Conservation (phyloP, 2,329 filamentous ascomycete species). For the Colletotrichum sp. region DNA sequence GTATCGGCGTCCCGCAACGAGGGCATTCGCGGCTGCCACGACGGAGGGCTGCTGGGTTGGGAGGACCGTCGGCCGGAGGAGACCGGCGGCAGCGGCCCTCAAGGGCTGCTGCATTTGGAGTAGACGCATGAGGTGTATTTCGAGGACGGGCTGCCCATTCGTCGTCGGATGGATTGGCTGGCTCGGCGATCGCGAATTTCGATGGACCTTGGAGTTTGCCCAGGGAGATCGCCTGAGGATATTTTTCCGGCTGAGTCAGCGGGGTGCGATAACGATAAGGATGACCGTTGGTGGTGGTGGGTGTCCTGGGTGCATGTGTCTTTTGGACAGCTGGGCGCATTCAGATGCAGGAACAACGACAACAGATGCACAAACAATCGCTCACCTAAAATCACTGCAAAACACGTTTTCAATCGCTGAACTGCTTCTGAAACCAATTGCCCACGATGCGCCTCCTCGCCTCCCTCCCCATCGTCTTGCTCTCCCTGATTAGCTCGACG, state of each 20-base stretch:
- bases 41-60: slow-evolving; percentile 12
- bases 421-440: slow-evolving; percentile 20
- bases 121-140: slow-evolving; percentile 46
- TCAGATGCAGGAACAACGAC: not conserved
- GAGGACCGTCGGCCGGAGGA: slow-evolving; percentile 24
- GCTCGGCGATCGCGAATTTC: slow-evolving; percentile 7
- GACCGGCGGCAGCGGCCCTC: slow-evolving; percentile 40
- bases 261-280: slow-evolving; percentile 18
- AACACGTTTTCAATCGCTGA: not conserved
- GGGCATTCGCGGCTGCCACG: slow-evolving; percentile 37
- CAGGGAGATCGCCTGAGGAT: slow-evolving; percentile 16
- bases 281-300: not conserved
- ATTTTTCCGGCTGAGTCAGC: slow-evolving; percentile 23
- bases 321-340: slow-evolving; percentile 17
- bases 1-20: slow-evolving; percentile 56
- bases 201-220: not conserved
- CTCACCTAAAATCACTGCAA: not conserved
- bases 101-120: slow-evolving; percentile 52
- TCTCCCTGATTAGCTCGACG: slow-evolving; percentile 66
- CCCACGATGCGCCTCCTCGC: slow-evolving; percentile 36
- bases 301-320: not conserved
- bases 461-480: slow-evolving; percentile 43
- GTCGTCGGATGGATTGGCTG: not conserved
- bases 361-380: not conserved
- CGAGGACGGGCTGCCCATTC: slow-evolving; percentile 15